Conservation (phyloP, 1,284 basidiomycete genomes). For the Sphaerobolus stellatus region DNA sequence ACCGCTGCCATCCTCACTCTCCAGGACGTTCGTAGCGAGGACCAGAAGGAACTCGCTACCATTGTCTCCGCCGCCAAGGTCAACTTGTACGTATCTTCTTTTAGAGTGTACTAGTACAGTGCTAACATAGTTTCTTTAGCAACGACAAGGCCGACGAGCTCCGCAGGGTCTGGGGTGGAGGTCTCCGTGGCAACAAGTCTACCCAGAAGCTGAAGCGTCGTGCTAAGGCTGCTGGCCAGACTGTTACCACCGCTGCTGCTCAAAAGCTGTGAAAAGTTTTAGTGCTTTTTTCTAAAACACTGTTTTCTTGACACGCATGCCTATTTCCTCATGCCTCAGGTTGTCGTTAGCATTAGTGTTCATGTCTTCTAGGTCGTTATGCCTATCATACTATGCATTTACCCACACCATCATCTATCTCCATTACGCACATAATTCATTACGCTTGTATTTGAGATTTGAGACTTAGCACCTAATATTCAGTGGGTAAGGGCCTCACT, state of each 20-base stretch:
- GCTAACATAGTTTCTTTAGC: constrained; percentile 41
- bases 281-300: neutral
- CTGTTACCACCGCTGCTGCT: constrained; percentile 50
- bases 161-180: constrained; percentile 94
- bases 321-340: too few relatives aligned
- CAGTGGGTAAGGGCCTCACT: too few relatives aligned
- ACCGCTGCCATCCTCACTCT: constrained; percentile 89
- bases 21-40: constrained; percentile 94
- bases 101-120: constrained; percentile 4
- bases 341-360: too few relatives aligned
- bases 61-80: constrained; percentile 94
- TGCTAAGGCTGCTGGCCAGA: constrained; percentile 85
- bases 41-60: constrained; percentile 90
- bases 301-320: too few relatives aligned
- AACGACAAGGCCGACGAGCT: constrained; percentile 95
- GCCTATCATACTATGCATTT: too few relatives aligned
- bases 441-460: too few relatives aligned
- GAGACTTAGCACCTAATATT: too few relatives aligned
- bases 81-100: constrained; percentile 72
- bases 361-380: too few relatives aligned
- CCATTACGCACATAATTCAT: too few relatives aligned
- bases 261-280: constrained; percentile 54
- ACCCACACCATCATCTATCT: too few relatives aligned
- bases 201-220: constrained; percentile 92
- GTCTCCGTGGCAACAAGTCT: constrained; percentile 90